A percentile compares a stretch with the other conserved stretches of the same genome.
Conservation (phyloP, 139 green algal genomes). For the Mesotaenium endlicherianum region DNA sequence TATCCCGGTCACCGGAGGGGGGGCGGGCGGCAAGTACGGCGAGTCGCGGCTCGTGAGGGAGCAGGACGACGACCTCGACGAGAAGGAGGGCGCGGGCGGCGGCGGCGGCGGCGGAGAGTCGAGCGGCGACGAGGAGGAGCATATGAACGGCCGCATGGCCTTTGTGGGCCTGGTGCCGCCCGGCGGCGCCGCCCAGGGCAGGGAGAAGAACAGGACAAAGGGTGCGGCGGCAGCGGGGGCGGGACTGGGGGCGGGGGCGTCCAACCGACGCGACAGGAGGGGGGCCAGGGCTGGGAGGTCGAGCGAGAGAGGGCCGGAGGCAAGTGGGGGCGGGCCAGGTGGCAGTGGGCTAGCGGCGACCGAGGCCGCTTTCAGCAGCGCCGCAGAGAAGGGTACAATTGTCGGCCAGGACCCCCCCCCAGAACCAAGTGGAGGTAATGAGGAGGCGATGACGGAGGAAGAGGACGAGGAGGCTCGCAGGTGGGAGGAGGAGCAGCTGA, state of each 20-base stretch:
- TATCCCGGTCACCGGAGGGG: slow-evolving; percentile 15
- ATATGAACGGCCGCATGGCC: background rate
- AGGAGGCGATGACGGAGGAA: slow-evolving; percentile 1
- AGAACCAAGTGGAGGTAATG: too few relatives aligned
- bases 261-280: too few relatives aligned
- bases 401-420: too few relatives aligned
- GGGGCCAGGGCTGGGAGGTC: too few relatives aligned
- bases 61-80: slow-evolving; percentile 18
- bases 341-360: background rate
- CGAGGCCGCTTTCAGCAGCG: background rate
- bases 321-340: too few relatives aligned
- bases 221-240: background rate
- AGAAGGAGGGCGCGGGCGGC: slow-evolving; percentile 15
- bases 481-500: slow-evolving; percentile 38
- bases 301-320: too few relatives aligned
- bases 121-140: slow-evolving; percentile 33
- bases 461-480: slow-evolving; percentile 35
- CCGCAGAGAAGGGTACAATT: too few relatives aligned
- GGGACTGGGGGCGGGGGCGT: background rate
- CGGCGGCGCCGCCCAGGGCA: background rate
- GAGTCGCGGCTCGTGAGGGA: slow-evolving; percentile 7
- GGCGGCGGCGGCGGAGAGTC: background rate
- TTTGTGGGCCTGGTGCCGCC: slow-evolving; percentile 5
- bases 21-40: background rate
- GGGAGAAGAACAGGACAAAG: slow-evolving; percentile 6